phyloP scores from a whole-genome alignment of 768 basidiomycete species.

The Tephrocybe sp. region DNA sequence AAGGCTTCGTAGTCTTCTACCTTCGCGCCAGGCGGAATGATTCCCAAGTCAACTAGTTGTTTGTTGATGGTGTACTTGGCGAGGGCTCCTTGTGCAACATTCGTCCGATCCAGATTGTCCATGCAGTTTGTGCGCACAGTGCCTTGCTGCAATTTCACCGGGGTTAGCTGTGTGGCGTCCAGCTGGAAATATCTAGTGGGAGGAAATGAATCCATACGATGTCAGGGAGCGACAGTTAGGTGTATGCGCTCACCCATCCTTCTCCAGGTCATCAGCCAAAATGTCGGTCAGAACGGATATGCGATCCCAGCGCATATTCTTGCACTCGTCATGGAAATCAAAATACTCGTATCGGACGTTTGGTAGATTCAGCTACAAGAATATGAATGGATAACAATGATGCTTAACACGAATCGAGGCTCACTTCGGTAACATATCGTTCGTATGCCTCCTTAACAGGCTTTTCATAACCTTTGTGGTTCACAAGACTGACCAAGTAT shows the following conservation, averaged over 20 bases:
- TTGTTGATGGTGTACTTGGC: constrained; percentile 82
- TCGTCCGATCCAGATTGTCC: constrained; percentile 96
- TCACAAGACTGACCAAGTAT: constrained; percentile 86
- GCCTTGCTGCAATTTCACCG: constrained; percentile 67
- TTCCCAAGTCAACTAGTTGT: constrained; percentile 73
- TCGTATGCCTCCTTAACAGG: constrained; percentile 97
- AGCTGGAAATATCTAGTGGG: constrained; percentile 76
- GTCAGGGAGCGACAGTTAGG: not conserved
- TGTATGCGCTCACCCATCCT: constrained; percentile 56
- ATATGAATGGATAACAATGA: constrained; percentile 3
- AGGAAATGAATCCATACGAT: not conserved
- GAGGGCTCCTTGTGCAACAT: constrained; percentile 91
- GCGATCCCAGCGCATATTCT: constrained; percentile 92
- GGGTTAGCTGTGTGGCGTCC: constrained; percentile 44
- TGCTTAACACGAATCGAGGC: constrained; percentile 14
- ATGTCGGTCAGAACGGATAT: constrained; percentile 80
- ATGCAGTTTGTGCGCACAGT: constrained; percentile 94
- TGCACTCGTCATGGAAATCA: constrained; percentile 97
- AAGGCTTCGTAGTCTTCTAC: constrained; percentile 83
- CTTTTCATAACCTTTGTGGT: constrained; percentile 89
- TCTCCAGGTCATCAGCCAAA: constrained; percentile 66
- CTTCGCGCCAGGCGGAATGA: constrained; percentile 67
- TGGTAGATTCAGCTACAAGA: constrained; percentile 57
- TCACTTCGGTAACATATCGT: constrained; percentile 63
- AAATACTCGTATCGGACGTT: constrained; percentile 90